Conservation (phyloP, 2,329 filamentous ascomycete species). For the Tricladium varicosporioides region DNA sequence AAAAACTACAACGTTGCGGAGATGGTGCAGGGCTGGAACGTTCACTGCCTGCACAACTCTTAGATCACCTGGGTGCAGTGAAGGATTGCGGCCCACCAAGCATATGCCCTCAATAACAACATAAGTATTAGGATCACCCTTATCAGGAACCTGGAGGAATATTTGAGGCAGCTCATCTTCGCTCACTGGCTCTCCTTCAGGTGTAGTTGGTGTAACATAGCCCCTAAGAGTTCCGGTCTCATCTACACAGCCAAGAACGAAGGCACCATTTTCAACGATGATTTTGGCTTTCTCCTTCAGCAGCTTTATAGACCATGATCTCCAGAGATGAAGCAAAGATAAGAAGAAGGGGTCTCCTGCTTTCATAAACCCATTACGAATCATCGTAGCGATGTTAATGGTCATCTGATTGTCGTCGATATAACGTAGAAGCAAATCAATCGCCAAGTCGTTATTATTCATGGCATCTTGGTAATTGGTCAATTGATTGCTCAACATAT, state of each 20-base stretch:
- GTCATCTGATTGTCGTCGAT: slow-evolving; percentile 86
- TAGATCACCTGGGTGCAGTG: slow-evolving; percentile 88
- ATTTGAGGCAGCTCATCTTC: slow-evolving; percentile 71
- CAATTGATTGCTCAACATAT: slow-evolving; percentile 68
- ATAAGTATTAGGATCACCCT: slow-evolving; percentile 51
- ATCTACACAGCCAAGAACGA: slow-evolving; percentile 84
- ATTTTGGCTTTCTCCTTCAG: slow-evolving; percentile 93
- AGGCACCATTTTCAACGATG: slow-evolving; percentile 76
- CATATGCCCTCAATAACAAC: slow-evolving; percentile 74
- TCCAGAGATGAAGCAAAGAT: slow-evolving; percentile 80
- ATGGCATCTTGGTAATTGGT: slow-evolving; percentile 68
- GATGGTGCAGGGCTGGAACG: slow-evolving; percentile 66
- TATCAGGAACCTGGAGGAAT: slow-evolving; percentile 75
- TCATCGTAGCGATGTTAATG: slow-evolving; percentile 69
- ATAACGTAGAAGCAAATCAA: slow-evolving; percentile 67
- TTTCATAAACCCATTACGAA: slow-evolving; percentile 76
- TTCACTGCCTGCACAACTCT: slow-evolving; percentile 84
- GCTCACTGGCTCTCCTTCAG: slow-evolving; percentile 35
- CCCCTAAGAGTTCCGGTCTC: slow-evolving; percentile 77
- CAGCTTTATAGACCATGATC: slow-evolving; percentile 82
- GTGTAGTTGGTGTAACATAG: slow-evolving; percentile 51
- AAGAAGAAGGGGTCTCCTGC: slow-evolving; percentile 75
- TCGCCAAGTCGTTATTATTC: slow-evolving; percentile 59
- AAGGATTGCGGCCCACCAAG: slow-evolving; percentile 86
- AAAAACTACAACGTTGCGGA: slow-evolving; percentile 85